A percentile compares a stretch with the other conserved stretches of the same genome.
Evolutionary conservation across 306 rosid genomes (phyloP).

Genomic region (Rosa persica): DNA sequence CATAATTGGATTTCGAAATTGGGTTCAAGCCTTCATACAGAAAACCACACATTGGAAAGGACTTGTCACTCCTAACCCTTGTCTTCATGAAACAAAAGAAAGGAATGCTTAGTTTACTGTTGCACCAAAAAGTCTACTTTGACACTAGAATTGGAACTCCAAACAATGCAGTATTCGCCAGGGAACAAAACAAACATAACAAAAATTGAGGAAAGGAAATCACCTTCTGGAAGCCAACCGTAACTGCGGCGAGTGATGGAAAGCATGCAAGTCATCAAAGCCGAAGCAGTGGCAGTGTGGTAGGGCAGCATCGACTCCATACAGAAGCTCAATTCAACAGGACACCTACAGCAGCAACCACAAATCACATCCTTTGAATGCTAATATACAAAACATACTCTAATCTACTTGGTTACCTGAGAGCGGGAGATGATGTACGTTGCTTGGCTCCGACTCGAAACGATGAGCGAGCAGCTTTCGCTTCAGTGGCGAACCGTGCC

Average conservation of each 20-base stretch:
- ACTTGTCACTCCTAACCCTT: background rate
- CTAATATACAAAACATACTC: background rate
- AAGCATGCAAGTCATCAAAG: slow-evolving; percentile 86
- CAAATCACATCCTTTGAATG: background rate
- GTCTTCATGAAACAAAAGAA: background rate
- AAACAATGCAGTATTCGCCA: background rate
- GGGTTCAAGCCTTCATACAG: background rate
- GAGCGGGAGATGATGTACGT: slow-evolving; percentile 41
- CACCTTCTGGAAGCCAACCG: slow-evolving; percentile 81
- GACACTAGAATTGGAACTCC: background rate
- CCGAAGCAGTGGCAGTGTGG: slow-evolving; percentile 59
- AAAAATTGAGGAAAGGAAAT: background rate
- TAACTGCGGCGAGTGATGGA: slow-evolving; percentile 48
- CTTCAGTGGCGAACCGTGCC: slow-evolving; percentile 35
- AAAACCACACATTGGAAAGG: background rate
- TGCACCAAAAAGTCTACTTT: background rate
- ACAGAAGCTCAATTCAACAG: slow-evolving; percentile 68
- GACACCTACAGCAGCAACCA: slow-evolving; percentile 38
- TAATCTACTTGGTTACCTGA: slow-evolving; percentile 38
- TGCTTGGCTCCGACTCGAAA: slow-evolving; percentile 51
- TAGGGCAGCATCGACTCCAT: slow-evolving; percentile 83
- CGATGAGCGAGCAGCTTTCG: slow-evolving; percentile 51
- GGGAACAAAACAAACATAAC: background rate
- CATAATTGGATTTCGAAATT: background rate
- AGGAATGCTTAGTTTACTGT: background rate